A percentile compares a stretch with the other conserved stretches of the same genome.
These are phyloP conservation scores for Avena eriantha DNA, from an alignment of 176 grass and related monocot genomes.

Conservation along the genomic window DNA sequence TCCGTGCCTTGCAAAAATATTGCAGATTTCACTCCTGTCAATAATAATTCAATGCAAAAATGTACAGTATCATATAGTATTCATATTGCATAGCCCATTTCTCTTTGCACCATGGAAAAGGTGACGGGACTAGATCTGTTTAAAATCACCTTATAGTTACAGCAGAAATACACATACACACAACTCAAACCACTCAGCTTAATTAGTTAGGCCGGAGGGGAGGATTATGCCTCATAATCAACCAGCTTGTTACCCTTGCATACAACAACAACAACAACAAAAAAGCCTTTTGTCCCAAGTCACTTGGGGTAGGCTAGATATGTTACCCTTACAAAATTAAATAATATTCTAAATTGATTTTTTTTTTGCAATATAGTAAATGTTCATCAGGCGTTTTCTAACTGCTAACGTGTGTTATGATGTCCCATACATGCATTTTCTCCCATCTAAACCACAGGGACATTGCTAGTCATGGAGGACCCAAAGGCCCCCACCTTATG, in stretches of 20 bases:
- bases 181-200: background rate
- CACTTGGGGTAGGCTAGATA: background rate
- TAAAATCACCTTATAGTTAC: background rate
- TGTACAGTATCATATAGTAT: background rate
- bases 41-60: background rate
- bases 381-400: background rate
- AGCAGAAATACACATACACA: background rate
- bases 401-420: background rate
- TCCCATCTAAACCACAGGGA: conserved; percentile 13
- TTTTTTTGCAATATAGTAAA: conserved; percentile 19
- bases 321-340: background rate
- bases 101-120: background rate
- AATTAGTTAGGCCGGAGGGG: background rate
- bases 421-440: background rate
- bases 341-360: background rate
- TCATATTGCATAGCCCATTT: no score
- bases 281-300: background rate
- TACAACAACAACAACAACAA: background rate
- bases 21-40: background rate
- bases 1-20: background rate
- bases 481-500: background rate
- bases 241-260: background rate
- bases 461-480: background rate
- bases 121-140: background rate
- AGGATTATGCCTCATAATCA: background rate